These are phyloP conservation scores for Phytophthora sojae DNA, from an alignment of 352 stramenopile genomes.

Conservation along the genomic window DNA sequence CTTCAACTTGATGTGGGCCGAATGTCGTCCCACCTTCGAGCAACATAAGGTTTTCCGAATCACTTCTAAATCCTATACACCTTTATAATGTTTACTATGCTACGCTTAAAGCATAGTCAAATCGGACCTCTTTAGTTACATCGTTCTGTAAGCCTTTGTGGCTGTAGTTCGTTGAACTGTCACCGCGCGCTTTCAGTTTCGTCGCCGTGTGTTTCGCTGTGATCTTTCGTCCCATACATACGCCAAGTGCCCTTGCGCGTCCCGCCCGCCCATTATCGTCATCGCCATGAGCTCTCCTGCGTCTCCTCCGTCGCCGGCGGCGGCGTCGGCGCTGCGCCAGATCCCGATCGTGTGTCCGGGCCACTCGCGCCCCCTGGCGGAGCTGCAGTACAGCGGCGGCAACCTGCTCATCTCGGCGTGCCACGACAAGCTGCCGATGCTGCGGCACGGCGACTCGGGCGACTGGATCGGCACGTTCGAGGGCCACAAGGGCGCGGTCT, in stretches of 20 bases:
- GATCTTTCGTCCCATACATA: slow-evolving; percentile 29
- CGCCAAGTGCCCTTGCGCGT: slow-evolving; percentile 14
- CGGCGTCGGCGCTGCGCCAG: slow-evolving; percentile 63
- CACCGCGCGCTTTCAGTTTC: not conserved
- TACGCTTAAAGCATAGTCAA: not conserved
- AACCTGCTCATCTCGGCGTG: slow-evolving; percentile 86
- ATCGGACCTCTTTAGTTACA: not conserved
- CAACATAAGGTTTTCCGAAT: slow-evolving; percentile 7
- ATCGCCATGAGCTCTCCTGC: slow-evolving; percentile 25
- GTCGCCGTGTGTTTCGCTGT: not conserved
- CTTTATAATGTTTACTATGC: not conserved
- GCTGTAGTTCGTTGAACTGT: not conserved
- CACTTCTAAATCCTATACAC: not conserved
- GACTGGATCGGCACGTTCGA: slow-evolving; percentile 98
- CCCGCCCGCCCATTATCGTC: slow-evolving; percentile 3
- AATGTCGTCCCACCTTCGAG: not conserved
- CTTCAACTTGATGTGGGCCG: slow-evolving; percentile 6
- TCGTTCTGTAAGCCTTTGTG: not conserved
- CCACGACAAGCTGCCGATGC: slow-evolving; percentile 91
- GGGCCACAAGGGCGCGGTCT: slow-evolving; percentile 97
- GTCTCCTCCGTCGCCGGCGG: slow-evolving; percentile 34
- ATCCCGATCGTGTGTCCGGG: slow-evolving; percentile 90
- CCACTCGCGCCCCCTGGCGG: slow-evolving; percentile 81
- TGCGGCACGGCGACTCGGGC: slow-evolving; percentile 80
- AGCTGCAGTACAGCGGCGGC: slow-evolving; percentile 76